Conservation (phyloP, 1,139 yeast species). For the Diutina sp. region DNA sequence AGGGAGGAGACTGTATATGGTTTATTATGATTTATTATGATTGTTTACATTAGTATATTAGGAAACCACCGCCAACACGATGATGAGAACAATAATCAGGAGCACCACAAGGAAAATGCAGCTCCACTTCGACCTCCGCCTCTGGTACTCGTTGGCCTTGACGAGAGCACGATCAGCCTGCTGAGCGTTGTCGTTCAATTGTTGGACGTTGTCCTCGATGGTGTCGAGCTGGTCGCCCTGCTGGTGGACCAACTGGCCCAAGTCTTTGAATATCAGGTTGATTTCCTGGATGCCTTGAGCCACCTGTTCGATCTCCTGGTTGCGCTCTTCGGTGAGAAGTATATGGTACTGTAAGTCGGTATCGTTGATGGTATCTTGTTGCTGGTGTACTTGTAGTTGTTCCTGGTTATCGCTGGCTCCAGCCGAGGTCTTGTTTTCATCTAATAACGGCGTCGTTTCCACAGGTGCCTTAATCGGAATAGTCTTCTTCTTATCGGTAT, state of each 20-base stretch:
- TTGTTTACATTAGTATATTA: neutral
- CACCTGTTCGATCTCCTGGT: constrained; percentile 58
- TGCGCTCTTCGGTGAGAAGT: constrained; percentile 58
- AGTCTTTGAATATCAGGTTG: constrained; percentile 70
- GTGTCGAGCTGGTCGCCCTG: constrained; percentile 81
- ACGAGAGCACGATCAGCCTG: constrained; percentile 57
- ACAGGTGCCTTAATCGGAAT: constrained; percentile 11
- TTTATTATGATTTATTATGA: neutral
- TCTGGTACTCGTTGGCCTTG: constrained; percentile 68
- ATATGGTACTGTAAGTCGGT: constrained; percentile 69
- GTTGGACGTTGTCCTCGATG: constrained; percentile 65
- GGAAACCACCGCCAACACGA: constrained; percentile 1
- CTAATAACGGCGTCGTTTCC: constrained; percentile 18
- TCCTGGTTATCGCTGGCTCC: constrained; percentile 4
- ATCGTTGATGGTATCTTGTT: constrained; percentile 26
- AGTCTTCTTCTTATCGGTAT: constrained; percentile 20
- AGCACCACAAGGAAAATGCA: constrained; percentile 44
- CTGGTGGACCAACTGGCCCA: constrained; percentile 64
- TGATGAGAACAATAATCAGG: constrained; percentile 12
- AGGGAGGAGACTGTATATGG: neutral
- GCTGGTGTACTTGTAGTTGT: constrained; percentile 16
- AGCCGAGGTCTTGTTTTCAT: neutral
- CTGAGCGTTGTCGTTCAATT: constrained; percentile 53
- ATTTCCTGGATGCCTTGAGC: constrained; percentile 74
- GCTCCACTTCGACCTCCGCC: constrained; percentile 59